These are phyloP conservation scores for Alopecurus myosuroides DNA, from an alignment of 176 grass and related monocot species.

Conservation along the genomic window DNA sequence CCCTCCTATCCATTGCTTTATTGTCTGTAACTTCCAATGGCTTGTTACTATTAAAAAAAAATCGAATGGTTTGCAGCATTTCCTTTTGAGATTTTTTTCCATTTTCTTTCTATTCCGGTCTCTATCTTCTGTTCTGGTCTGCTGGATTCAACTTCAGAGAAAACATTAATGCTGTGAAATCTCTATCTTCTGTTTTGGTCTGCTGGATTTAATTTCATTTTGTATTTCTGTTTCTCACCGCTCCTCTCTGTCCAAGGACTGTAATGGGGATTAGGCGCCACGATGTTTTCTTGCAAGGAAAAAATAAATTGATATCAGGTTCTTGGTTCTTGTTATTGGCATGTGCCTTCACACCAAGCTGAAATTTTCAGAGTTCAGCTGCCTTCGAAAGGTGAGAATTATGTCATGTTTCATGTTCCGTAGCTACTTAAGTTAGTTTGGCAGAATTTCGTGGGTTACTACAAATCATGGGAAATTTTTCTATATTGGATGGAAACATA, in stretches of 20 bases:
- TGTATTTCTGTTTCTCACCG: constrained; percentile 6
- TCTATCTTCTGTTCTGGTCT: no score
- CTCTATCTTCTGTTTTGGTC: background rate
- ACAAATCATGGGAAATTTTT: background rate
- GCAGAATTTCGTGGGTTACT: constrained; percentile 2
- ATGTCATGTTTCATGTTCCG: background rate
- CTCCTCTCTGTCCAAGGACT: background rate
- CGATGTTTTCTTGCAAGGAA: constrained; percentile 28
- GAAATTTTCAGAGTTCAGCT: background rate
- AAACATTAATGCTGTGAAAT: constrained; percentile 2
- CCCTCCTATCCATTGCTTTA: constrained; percentile 4
- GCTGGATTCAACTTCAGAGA: no score
- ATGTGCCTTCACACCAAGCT: constrained; percentile 29
- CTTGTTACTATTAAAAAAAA: constrained; percentile 1
- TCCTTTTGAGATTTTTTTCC: constrained; percentile 18
- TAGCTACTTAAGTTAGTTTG: background rate
- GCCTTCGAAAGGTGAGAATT: constrained; percentile 9
- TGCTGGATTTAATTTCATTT: background rate
- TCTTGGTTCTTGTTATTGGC: constrained; percentile 27
- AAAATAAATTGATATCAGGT: constrained; percentile 18
- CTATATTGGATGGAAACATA: background rate
- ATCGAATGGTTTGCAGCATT: constrained; percentile 23
- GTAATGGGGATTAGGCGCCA: constrained; percentile 25
- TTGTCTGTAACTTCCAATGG: constrained; percentile 14
- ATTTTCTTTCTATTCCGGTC: no score